These are phyloP conservation scores for Metarhizium robertsii DNA, from an alignment of 2,329 filamentous ascomycete genomes.

Conservation along the genomic window DNA sequence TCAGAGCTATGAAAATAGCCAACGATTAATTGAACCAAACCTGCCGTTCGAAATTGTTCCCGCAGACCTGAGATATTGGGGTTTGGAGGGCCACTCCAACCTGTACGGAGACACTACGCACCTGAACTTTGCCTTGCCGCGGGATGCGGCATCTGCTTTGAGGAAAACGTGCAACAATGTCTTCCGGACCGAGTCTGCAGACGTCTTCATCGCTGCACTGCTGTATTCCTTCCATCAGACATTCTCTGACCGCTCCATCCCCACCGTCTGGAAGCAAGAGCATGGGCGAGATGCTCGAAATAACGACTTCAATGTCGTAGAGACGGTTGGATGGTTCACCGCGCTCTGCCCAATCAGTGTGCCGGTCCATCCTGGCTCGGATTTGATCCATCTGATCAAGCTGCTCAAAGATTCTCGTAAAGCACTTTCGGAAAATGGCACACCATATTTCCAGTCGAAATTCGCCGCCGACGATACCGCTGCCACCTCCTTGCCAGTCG, in stretches of 20 bases:
- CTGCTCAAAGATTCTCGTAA: conserved; percentile 43
- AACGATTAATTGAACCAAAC: conserved; percentile 17
- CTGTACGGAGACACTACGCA: conserved; percentile 34
- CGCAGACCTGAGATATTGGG: conserved; percentile 39
- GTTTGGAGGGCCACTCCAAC: conserved; percentile 29
- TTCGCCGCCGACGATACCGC: conserved; percentile 26
- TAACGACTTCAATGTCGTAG: conserved; percentile 38
- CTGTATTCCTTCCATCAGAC: conserved; percentile 45
- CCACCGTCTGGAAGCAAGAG: conserved; percentile 46
- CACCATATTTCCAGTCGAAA: conserved; percentile 39
- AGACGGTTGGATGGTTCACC: conserved; percentile 54
- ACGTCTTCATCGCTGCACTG: conserved; percentile 44
- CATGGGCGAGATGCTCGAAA: conserved; percentile 36
- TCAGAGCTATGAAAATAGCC: conserved; percentile 28
- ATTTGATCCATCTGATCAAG: conserved; percentile 41
- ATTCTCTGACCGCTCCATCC: conserved; percentile 41
- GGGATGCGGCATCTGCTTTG: conserved; percentile 32
- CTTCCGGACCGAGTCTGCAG: conserved; percentile 41
- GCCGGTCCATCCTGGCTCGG: conserved; percentile 32
- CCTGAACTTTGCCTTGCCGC: conserved; percentile 31
- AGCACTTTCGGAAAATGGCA: conserved; percentile 32
- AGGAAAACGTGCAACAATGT: conserved; percentile 33
- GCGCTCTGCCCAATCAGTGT: conserved; percentile 42
- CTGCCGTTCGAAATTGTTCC: conserved; percentile 30
- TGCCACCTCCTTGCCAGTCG: conserved; percentile 37